phyloP scores from a whole-genome alignment of 805 yeast genomes.

The Candida gorgasii region DNA sequence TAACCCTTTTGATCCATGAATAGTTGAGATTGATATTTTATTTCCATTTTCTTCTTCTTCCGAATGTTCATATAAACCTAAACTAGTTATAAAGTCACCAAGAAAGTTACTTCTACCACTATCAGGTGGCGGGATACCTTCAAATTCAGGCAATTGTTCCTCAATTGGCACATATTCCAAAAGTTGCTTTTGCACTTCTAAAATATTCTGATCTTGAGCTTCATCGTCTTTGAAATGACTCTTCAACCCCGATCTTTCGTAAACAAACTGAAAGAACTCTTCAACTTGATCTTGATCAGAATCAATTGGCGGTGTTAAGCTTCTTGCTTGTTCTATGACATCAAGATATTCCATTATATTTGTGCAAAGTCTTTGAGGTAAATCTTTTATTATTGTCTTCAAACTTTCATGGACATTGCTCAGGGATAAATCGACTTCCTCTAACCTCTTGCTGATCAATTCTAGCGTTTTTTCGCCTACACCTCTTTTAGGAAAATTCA shows the following conservation, averaged over 20 bases:
- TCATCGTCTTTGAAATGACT: constrained; percentile 28
- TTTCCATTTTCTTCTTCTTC: constrained; percentile 23
- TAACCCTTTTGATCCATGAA: constrained; percentile 90
- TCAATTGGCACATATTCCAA: constrained; percentile 34
- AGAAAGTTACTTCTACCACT: constrained; percentile 18
- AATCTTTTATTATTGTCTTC: not conserved
- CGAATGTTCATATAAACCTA: constrained; percentile 34
- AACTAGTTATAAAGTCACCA: constrained; percentile 29
- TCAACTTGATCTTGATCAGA: not conserved
- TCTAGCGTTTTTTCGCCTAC: constrained; percentile 59
- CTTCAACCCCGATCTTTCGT: constrained; percentile 28
- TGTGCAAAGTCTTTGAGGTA: not conserved
- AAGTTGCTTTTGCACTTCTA: constrained; percentile 41
- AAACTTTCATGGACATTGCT: constrained; percentile 16
- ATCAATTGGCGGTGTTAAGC: constrained; percentile 13
- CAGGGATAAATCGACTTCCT: constrained; percentile 10
- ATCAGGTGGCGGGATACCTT: not conserved
- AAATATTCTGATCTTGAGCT: constrained; percentile 34
- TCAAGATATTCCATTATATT: constrained; percentile 21
- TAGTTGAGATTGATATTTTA: constrained; percentile 62
- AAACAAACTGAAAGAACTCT: constrained; percentile 17
- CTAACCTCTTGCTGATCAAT: constrained; percentile 18
- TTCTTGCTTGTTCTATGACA: constrained; percentile 24
- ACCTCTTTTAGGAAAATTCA: constrained; percentile 65
- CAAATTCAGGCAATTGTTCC: constrained; percentile 22